Evolutionary conservation across 805 yeast species (phyloP).

Genomic region (Candida sanyiensis): DNA sequence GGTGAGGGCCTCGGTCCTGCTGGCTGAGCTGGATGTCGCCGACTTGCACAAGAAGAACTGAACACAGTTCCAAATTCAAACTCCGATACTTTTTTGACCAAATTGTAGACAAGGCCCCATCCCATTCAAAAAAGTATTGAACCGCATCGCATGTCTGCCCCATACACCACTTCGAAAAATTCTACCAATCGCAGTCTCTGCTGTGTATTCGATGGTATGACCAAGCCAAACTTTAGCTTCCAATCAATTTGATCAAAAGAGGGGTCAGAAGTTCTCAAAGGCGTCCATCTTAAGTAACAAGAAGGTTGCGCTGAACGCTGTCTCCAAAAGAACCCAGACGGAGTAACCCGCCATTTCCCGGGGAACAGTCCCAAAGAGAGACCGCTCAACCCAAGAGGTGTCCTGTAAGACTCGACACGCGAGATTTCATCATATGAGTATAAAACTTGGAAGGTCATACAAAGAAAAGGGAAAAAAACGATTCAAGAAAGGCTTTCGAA

Average conservation of each 20-base stretch:
- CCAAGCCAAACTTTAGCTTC: conserved; percentile 2
- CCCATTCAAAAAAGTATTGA: too few relatives aligned
- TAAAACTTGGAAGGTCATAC: conserved; percentile 30
- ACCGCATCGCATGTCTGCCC: too few relatives aligned
- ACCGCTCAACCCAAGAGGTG: conserved; percentile 25
- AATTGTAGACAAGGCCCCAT: too few relatives aligned
- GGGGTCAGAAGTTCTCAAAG: conserved; percentile 28
- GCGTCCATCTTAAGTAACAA: conserved; percentile 26
- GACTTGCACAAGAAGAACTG: conserved; percentile 25
- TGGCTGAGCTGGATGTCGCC: conserved; percentile 66
- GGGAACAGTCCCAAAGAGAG: conserved; percentile 15
- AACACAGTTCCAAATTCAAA: neutral
- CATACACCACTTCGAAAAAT: too few relatives aligned
- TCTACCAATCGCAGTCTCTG: too few relatives aligned
- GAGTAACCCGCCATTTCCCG: conserved; percentile 15
- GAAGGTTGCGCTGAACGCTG: conserved; percentile 27
- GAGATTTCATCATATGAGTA: conserved; percentile 30
- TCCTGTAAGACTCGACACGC: conserved; percentile 24
- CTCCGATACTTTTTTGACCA: neutral
- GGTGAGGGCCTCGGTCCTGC: conserved; percentile 72
- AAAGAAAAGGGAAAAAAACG: conserved; percentile 11
- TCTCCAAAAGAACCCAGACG: conserved; percentile 28
- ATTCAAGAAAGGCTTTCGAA: neutral
- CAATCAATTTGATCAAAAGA: neutral
- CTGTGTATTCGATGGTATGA: conserved; percentile 2